phyloP scores from a whole-genome alignment of 306 rosid species.

The Malus sieversii region DNA sequence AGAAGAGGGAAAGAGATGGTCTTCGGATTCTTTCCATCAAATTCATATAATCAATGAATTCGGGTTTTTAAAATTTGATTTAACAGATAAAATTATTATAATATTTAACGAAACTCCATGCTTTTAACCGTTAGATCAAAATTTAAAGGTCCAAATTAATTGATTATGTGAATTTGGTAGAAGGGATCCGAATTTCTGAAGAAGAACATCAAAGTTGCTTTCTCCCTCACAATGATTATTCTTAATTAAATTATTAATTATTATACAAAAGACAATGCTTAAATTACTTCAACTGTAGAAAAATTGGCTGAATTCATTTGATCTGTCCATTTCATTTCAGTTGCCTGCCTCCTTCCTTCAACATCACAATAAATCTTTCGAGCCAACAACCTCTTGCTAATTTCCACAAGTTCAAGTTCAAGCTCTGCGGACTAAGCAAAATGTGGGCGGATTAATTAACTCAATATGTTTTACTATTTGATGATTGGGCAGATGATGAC shows the following conservation, averaged over 20 bases:
- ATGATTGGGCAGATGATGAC: too few species aligned
- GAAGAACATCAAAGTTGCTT: neutral
- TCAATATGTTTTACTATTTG: neutral
- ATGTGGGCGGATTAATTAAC: neutral
- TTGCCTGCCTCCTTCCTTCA: neutral
- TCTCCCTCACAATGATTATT: neutral
- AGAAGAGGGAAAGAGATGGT: too few species aligned
- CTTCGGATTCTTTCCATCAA: rapidly evolving
- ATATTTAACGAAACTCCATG: too few species aligned
- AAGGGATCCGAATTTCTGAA: neutral
- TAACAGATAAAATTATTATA: too few species aligned
- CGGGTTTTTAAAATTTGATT: too few species aligned
- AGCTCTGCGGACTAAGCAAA: neutral
- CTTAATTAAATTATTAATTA: neutral
- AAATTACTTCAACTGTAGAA: neutral
- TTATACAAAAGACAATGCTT: neutral
- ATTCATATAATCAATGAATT: too few species aligned
- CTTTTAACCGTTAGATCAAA: too few species aligned
- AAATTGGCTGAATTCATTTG: neutral
- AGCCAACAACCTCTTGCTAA: too few species aligned
- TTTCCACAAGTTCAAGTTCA: too few species aligned
- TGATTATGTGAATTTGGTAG: too few species aligned
- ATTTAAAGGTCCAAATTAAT: too few species aligned
- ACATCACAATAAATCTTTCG: neutral
- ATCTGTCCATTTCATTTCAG: neutral